These are phyloP conservation scores for Pythium sp. DNA, from an alignment of 352 stramenopile species.

Conservation along the genomic window DNA sequence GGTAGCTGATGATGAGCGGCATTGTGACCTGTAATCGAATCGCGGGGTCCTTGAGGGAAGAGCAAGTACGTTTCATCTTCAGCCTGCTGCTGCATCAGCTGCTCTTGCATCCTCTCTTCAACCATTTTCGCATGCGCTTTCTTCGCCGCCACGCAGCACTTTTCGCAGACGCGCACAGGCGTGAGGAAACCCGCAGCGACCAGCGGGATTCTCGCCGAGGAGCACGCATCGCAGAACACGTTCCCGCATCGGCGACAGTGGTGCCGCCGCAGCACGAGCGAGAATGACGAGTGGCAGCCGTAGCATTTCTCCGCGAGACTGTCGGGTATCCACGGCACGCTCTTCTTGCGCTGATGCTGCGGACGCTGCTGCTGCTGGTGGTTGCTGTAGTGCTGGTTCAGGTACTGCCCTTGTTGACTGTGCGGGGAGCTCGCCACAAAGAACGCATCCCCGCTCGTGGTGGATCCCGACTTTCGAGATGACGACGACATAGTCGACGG, in stretches of 20 bases:
- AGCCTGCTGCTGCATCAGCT: slow-evolving; percentile 20
- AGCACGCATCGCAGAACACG: slow-evolving; percentile 89
- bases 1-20: slow-evolving; percentile 5
- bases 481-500: slow-evolving; percentile 10
- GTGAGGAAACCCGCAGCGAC: slow-evolving; percentile 61
- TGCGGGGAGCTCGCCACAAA: slow-evolving; percentile 8
- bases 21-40: slow-evolving; percentile 2
- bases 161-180: slow-evolving; percentile 78
- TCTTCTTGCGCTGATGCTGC: slow-evolving; percentile 32
- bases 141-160: slow-evolving; percentile 69
- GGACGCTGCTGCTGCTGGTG: slow-evolving; percentile 10
- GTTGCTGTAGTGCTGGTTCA: slow-evolving; percentile 28
- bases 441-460: slow-evolving; percentile 6
- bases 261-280: slow-evolving; percentile 76
- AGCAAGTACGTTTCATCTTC: slow-evolving; percentile 15
- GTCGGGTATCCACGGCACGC: slow-evolving; percentile 81
- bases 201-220: slow-evolving; percentile 74
- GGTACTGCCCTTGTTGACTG: slow-evolving; percentile 15
- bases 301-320: slow-evolving; percentile 79
- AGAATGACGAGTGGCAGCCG: slow-evolving; percentile 57
- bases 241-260: slow-evolving; percentile 87
- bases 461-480: slow-evolving; percentile 8
- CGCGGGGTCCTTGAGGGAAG: slow-evolving; percentile 1
- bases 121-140: slow-evolving; percentile 70
- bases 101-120: slow-evolving; percentile 45